Evolutionary conservation across 257 asterid genomes (phyloP).

Genomic region (Euphrasia confusa): DNA sequence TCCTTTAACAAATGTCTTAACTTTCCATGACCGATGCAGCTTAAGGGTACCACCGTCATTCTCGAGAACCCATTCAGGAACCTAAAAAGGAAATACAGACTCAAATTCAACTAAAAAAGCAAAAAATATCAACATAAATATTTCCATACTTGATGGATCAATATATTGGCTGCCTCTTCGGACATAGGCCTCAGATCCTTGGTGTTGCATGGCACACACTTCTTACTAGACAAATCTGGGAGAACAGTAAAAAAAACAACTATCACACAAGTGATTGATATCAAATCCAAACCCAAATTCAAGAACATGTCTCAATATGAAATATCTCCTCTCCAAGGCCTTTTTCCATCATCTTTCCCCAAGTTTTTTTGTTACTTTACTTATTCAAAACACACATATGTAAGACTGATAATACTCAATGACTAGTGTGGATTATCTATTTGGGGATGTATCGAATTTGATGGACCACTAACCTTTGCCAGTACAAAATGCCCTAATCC

Average conservation of each 20-base stretch:
- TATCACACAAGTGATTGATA: slow-evolving; percentile 4
- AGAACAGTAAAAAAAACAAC: slow-evolving; percentile 18
- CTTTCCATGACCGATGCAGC: slow-evolving; percentile 86
- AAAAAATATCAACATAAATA: slow-evolving; percentile 1
- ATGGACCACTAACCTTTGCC: slow-evolving; percentile 52
- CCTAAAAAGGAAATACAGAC: slow-evolving; percentile 37
- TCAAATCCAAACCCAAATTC: background rate
- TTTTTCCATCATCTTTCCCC: too few species aligned
- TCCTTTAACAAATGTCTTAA: slow-evolving; percentile 78
- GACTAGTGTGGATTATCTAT: too few species aligned
- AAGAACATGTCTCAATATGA: background rate
- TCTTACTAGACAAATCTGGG: slow-evolving; percentile 75
- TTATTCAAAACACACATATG: background rate
- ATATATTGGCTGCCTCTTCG: slow-evolving; percentile 46
- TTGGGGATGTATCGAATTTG: background rate
- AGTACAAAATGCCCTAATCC: slow-evolving; percentile 54
- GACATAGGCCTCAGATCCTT: slow-evolving; percentile 63
- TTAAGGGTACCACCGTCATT: slow-evolving; percentile 55
- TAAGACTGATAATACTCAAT: too few species aligned
- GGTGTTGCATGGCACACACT: slow-evolving; percentile 69
- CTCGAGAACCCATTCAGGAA: slow-evolving; percentile 76
- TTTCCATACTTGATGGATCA: slow-evolving; percentile 40
- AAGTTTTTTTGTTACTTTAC: background rate
- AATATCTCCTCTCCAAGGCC: too few species aligned
- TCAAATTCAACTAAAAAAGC: background rate